phyloP scores from a whole-genome alignment of 441 rosid genomes.

The Brassica balearica region DNA sequence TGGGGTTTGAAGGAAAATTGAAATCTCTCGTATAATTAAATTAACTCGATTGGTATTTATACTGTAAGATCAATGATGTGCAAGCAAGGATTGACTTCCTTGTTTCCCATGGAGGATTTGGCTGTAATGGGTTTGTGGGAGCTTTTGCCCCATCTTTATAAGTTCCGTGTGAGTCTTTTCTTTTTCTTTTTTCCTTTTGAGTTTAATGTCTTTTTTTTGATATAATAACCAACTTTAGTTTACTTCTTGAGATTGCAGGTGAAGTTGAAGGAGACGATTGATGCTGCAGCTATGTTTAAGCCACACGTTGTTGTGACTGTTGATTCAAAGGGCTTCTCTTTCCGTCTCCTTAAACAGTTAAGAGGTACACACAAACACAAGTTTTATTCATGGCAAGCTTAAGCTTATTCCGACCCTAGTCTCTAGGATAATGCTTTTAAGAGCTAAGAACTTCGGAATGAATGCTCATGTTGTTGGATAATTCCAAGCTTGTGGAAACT shows the following conservation, averaged over 20 bases:
- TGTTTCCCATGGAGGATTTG: conserved; percentile 89
- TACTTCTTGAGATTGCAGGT: conserved; percentile 49
- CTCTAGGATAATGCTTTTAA: background rate
- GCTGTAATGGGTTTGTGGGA: conserved; percentile 96
- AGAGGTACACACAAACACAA: conserved; percentile 54
- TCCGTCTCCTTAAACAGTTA: conserved; percentile 79
- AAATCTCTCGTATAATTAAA: no score
- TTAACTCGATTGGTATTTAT: background rate
- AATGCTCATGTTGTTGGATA: no score
- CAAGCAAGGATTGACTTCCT: conserved; percentile 66
- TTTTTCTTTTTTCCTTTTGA: no score
- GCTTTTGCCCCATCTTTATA: conserved; percentile 76
- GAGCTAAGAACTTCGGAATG: background rate
- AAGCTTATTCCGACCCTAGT: background rate
- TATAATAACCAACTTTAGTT: background rate
- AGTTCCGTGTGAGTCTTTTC: conserved; percentile 63
- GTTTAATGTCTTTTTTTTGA: background rate
- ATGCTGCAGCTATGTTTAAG: conserved; percentile 67
- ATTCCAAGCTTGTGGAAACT: no score
- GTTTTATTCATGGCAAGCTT: conserved; percentile 6
- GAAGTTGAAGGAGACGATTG: conserved; percentile 70
- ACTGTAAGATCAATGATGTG: conserved; percentile 70
- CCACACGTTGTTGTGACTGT: conserved; percentile 92
- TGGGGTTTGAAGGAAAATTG: background rate
- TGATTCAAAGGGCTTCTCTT: conserved; percentile 94